Percentiles rank a stretch among this genome's conserved stretches.
Conservation (phyloP, 2,329 filamentous ascomycete species). For the Stagonosporopsis rhizophila region DNA sequence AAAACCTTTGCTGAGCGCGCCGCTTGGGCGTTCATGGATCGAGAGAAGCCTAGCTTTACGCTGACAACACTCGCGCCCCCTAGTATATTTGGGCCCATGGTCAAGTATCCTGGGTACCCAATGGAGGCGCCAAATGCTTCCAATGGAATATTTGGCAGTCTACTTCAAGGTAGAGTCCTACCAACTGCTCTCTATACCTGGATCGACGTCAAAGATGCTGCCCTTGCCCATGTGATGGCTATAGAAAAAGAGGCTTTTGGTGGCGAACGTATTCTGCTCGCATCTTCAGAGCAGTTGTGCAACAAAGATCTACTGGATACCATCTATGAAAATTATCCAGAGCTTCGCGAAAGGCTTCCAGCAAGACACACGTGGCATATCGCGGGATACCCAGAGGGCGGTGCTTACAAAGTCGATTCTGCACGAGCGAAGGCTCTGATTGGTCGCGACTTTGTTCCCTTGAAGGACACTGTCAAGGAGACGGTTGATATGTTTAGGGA, state of each 20-base stretch:
- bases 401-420: conserved; percentile 63
- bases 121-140: conserved; percentile 70
- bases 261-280: conserved; percentile 64
- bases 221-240: conserved; percentile 64
- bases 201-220: conserved; percentile 59
- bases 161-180: conserved; percentile 55
- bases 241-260: conserved; percentile 60
- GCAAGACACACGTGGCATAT: conserved; percentile 29
- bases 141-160: conserved; percentile 50
- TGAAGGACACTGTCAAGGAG: conserved; percentile 65
- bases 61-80: conserved; percentile 54
- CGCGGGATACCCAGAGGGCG: conserved; percentile 49
- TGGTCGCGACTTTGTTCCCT: conserved; percentile 60
- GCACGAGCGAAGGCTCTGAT: conserved; percentile 59
- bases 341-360: conserved; percentile 47
- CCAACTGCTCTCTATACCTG: conserved; percentile 23
- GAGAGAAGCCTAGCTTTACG: conserved; percentile 54
- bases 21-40: conserved; percentile 57
- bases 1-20: conserved; percentile 66
- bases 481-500: conserved; percentile 55
- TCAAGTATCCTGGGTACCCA: conserved; percentile 62
- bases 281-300: conserved; percentile 59
- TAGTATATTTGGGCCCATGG: conserved; percentile 52
- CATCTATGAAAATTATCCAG: conserved; percentile 60
- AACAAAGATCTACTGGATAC: conserved; percentile 63